Conservation (phyloP, 108 stramenopile genomes). For the Parietichytrium sp. region DNA sequence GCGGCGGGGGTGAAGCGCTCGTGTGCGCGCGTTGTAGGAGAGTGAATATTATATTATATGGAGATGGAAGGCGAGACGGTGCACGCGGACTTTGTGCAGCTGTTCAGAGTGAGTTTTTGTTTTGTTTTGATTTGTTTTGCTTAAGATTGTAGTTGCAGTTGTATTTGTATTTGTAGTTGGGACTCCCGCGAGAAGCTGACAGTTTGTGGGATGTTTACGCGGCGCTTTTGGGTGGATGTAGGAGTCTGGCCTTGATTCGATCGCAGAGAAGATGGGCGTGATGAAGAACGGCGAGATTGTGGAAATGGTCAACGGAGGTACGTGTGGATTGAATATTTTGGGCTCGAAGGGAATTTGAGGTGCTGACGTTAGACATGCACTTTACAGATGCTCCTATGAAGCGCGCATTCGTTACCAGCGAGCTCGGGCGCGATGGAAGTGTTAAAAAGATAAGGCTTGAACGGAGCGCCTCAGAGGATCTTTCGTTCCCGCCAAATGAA, state of each 20-base stretch:
- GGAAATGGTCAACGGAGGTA: not conserved
- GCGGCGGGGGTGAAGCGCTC: too few species aligned
- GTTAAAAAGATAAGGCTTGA: not conserved
- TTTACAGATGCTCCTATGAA: not conserved
- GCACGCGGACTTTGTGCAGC: constrained; percentile 6
- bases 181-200: too few species aligned
- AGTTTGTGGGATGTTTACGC: too few species aligned
- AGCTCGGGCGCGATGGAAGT: not conserved
- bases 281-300: not conserved
- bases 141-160: not conserved
- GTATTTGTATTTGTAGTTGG: not conserved
- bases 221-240: not conserved
- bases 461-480: not conserved
- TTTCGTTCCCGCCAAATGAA: too few species aligned
- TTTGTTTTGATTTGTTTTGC: not conserved
- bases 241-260: not conserved
- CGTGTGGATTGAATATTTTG: not conserved
- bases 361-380: not conserved
- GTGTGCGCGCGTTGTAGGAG: too few species aligned
- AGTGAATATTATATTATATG: too few species aligned
- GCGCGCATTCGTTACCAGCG: not conserved
- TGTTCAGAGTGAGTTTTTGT: not conserved
- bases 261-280: not conserved
- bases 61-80: constrained; percentile 30
- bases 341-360: not conserved